A percentile compares a stretch with the other conserved stretches of the same genome.
These are phyloP conservation scores for Solanum chmielewskii DNA, from an alignment of 257 asterid genomes.

Conservation along the genomic window DNA sequence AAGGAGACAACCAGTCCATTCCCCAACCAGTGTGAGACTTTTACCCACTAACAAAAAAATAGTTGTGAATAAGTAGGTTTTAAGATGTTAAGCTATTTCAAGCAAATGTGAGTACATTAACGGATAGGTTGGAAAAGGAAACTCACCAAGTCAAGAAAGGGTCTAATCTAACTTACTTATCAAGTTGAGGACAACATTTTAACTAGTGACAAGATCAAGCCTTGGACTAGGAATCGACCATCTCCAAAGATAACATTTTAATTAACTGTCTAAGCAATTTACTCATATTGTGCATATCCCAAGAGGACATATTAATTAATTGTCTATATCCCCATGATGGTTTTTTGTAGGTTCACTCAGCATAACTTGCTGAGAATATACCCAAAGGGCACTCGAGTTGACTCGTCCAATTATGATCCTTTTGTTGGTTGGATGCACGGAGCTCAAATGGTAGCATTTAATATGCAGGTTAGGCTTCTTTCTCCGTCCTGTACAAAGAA, in stretches of 20 bases:
- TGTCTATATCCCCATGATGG: conserved; percentile 1
- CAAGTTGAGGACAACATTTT: neutral
- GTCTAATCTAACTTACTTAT: neutral
- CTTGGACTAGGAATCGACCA: neutral
- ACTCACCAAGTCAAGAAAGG: neutral
- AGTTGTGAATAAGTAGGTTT: neutral
- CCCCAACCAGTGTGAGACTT: too few species aligned
- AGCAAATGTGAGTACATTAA: neutral
- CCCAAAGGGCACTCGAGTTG: conserved; percentile 79
- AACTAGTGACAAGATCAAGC: neutral
- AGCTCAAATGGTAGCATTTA: conserved; percentile 96
- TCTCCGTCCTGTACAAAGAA: neutral
- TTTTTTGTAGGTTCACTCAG: conserved; percentile 57
- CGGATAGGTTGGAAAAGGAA: neutral
- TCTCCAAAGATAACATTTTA: neutral
- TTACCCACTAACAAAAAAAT: too few species aligned
- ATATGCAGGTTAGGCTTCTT: conserved; percentile 65
- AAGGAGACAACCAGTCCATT: too few species aligned
- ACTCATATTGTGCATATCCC: neutral
- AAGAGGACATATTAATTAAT: neutral
- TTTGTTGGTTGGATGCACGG: conserved; percentile 88
- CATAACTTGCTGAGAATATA: conserved; percentile 67
- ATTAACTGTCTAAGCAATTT: neutral
- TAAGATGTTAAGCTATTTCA: neutral
- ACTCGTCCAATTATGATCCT: conserved; percentile 95